Base-by-base conservation (phyloP, 768 basidiomycete species). In the Lactarius indigo region DNA sequence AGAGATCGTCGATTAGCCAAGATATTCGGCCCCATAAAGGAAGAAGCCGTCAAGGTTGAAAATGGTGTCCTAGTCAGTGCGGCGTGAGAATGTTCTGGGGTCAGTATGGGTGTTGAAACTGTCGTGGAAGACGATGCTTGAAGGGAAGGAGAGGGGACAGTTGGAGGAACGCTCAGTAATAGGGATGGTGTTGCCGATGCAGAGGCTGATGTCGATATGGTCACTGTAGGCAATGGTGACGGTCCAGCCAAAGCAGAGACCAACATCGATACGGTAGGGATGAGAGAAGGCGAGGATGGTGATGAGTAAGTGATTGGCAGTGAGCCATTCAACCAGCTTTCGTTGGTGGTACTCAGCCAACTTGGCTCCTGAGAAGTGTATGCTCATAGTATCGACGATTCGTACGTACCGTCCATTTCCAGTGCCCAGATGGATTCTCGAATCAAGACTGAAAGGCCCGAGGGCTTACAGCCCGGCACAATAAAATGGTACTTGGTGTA, bases 321-420 rank as follows among this genome's bases (percentile, higher is more conserved):
- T 15, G 75, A 75, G 47, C 71, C 71, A 20, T 68, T 69, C 0
- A 72, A 71, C 17, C 72, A 41, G 18, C 68, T 72, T 65, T 67
- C 66, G 18, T 68, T 64, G 8, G 74, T 73, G 30, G 72, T 60
- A 41, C 65, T 69, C 31, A 70, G 62, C 20, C 69, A 56, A 5
- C 52, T 61, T 18, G 54, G 59, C 7, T 68, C 66, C 28, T 42
- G 70, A 26, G 79, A 75, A 1, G 79, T 74, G 50, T 74, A 62
- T 3, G 91, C 87, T 6, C 78, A 79, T 30, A 94, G 78, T n/a
- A 89, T 77, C 1, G 90, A 89, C 0, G 92, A 92, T 26, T 92
- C 91, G 68, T 89, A 93, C 0, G 91, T 88, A 12, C 80, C 73
- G 62, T 90, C 86, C 0, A 87, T 88, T 71, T 86, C 87, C 3